Conservation (phyloP, 2,329 filamentous ascomycete species). For the Cadophora sp. region DNA sequence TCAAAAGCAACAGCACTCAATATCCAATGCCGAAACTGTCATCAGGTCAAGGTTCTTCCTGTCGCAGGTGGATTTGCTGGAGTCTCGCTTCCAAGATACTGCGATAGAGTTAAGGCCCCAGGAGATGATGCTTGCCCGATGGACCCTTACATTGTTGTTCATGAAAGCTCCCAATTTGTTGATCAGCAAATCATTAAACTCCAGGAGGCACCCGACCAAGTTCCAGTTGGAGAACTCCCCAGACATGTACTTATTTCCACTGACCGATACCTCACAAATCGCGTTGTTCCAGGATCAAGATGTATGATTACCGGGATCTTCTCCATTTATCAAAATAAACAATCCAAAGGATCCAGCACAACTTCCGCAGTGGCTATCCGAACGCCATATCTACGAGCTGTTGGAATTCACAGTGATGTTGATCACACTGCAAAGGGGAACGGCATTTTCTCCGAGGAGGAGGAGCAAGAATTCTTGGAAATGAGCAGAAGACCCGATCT, state of each 20-base stretch:
- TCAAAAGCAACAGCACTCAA: conserved; percentile 90
- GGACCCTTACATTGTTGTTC: conserved; percentile 94
- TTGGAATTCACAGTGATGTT: conserved; percentile 89
- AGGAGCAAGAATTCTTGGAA: conserved; percentile 95
- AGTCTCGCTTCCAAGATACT: conserved; percentile 82
- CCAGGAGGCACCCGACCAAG: conserved; percentile 96
- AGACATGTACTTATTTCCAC: conserved; percentile 94
- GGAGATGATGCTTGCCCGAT: conserved; percentile 85
- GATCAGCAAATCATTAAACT: conserved; percentile 98
- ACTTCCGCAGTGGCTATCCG: conserved; percentile 90
- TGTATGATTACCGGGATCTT: conserved; percentile 98
- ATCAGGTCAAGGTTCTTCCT: conserved; percentile 71
- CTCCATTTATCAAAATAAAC: conserved; percentile 96
- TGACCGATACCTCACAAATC: conserved; percentile 94
- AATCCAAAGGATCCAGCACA: conserved; percentile 74
- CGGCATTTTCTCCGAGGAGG: conserved; percentile 87
- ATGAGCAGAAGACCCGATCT: conserved; percentile 89
- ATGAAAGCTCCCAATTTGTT: conserved; percentile 93
- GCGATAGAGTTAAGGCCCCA: conserved; percentile 67
- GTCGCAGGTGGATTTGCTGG: conserved; percentile 88
- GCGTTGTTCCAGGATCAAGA: conserved; percentile 91
- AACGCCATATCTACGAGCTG: conserved; percentile 91
- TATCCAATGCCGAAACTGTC: conserved; percentile 88
- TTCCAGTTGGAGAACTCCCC: conserved; percentile 94
- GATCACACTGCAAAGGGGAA: conserved; percentile 89